These are phyloP conservation scores for Skeletonema potamos DNA, from an alignment of 108 stramenopile species.

Conservation along the genomic window DNA sequence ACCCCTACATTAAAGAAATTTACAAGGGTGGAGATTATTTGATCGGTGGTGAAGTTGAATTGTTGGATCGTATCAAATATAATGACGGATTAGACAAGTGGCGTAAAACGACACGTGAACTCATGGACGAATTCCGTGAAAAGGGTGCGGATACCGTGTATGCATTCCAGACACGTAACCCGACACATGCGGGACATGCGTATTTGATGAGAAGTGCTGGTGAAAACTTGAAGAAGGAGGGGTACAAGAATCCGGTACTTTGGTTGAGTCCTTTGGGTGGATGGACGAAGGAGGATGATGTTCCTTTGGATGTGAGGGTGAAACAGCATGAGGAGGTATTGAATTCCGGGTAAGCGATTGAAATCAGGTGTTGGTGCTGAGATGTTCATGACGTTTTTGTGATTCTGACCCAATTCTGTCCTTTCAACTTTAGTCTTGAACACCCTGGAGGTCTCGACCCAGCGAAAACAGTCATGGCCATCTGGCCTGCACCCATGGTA, in stretches of 20 bases:
- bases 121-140: slow-evolving; percentile 89
- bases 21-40: slow-evolving; percentile 94
- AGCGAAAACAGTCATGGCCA: slow-evolving; percentile 97
- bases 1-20: slow-evolving; percentile 96
- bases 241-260: slow-evolving; percentile 94
- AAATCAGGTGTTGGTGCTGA: not conserved
- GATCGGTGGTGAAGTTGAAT: slow-evolving; percentile 95
- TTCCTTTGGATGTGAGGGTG: slow-evolving; percentile 97
- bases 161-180: slow-evolving; percentile 98
- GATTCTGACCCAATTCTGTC: not conserved
- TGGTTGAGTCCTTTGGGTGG: slow-evolving; percentile 98
- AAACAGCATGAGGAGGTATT: slow-evolving; percentile 97
- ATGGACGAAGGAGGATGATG: slow-evolving; percentile 98
- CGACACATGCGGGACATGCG: slow-evolving; percentile 98
- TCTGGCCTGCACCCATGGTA: slow-evolving; percentile 99
- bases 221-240: slow-evolving; percentile 85
- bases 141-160: slow-evolving; percentile 98
- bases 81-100: slow-evolving; percentile 98
- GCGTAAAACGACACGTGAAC: slow-evolving; percentile 92
- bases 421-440: slow-evolving; percentile 29
- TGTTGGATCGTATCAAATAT: slow-evolving; percentile 94
- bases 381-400: not conserved
- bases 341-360: slow-evolving; percentile 73
- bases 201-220: slow-evolving; percentile 97
- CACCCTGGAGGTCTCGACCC: slow-evolving; percentile 95